phyloP scores from a whole-genome alignment of 106 monocot genomes.

The Allium cepa region DNA sequence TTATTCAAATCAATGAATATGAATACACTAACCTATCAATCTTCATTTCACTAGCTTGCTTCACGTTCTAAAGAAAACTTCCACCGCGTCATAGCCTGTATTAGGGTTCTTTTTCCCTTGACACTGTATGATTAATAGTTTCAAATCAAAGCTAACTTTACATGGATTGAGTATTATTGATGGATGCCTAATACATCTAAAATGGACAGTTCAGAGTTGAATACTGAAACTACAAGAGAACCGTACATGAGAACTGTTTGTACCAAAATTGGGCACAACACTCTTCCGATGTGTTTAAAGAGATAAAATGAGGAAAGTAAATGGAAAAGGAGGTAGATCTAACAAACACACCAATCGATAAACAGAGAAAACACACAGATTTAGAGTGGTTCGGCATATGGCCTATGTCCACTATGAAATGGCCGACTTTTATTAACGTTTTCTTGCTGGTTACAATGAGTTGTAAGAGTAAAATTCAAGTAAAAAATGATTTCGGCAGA shows the following conservation, averaged over 20 bases:
- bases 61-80: conserved; percentile 58
- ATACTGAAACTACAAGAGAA: not conserved
- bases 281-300: too few species aligned
- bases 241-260: not conserved
- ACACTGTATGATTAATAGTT: not conserved
- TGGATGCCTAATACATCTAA: not conserved
- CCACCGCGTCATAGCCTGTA: conserved; percentile 38
- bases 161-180: not conserved
- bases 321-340: too few species aligned
- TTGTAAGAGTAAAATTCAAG: too few species aligned
- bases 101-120: conserved; percentile 81
- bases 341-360: too few species aligned
- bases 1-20: not conserved
- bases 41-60: conserved; percentile 56
- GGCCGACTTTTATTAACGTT: too few species aligned
- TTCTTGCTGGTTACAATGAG: too few species aligned
- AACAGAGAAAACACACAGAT: too few species aligned
- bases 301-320: too few species aligned
- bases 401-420: too few species aligned
- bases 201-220: not conserved
- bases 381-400: too few species aligned
- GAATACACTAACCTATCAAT: conserved; percentile 49
- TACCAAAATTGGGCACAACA: too few species aligned
- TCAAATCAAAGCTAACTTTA: not conserved
- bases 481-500: too few species aligned